A percentile compares a stretch with the other conserved stretches of the same genome.
These are phyloP conservation scores for Drechslera avenae DNA, from an alignment of 2,329 filamentous ascomycete species.

Conservation along the genomic window DNA sequence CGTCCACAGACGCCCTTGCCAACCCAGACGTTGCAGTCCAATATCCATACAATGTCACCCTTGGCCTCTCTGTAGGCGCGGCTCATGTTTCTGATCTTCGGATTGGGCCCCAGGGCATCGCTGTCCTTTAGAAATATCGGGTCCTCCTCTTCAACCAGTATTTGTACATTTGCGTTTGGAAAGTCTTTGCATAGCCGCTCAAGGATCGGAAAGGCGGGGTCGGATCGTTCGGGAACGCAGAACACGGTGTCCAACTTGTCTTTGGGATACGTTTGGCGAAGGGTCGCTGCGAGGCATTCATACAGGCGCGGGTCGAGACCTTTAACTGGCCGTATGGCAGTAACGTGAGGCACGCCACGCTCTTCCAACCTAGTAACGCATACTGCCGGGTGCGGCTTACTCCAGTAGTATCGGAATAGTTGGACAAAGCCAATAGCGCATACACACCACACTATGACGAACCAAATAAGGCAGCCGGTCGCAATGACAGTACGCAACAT, in stretches of 20 bases:
- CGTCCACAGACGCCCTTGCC: conserved; percentile 76
- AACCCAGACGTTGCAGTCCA: conserved; percentile 97
- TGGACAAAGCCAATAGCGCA: conserved; percentile 64
- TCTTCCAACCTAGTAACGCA: conserved; percentile 46
- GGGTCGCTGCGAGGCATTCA: conserved; percentile 87
- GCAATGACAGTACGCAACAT: conserved; percentile 48
- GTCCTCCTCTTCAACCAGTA: conserved; percentile 84
- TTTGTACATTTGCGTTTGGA: conserved; percentile 68
- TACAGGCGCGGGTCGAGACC: conserved; percentile 88
- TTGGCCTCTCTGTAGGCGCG: conserved; percentile 85
- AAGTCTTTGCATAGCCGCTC: conserved; percentile 74
- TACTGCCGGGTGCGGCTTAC: conserved; percentile 50
- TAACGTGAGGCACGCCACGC: conserved; percentile 74
- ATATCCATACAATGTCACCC: conserved; percentile 88
- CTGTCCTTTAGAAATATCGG: conserved; percentile 64
- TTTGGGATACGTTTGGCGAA: conserved; percentile 78
- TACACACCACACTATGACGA: conserved; percentile 59
- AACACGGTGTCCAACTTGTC: conserved; percentile 79
- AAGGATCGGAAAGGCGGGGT: conserved; percentile 79
- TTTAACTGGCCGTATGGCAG: conserved; percentile 90
- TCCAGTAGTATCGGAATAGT: conserved; percentile 62
- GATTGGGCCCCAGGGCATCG: conserved; percentile 80
- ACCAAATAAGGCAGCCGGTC: conserved; percentile 61
- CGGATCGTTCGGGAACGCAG: conserved; percentile 75
- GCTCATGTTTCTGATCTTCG: conserved; percentile 98